Evolutionary conservation across 2,329 filamentous ascomycete genomes (phyloP), one percentile per base, ranked within the genome.

Genomic region (Monilinia polystroma): DNA sequence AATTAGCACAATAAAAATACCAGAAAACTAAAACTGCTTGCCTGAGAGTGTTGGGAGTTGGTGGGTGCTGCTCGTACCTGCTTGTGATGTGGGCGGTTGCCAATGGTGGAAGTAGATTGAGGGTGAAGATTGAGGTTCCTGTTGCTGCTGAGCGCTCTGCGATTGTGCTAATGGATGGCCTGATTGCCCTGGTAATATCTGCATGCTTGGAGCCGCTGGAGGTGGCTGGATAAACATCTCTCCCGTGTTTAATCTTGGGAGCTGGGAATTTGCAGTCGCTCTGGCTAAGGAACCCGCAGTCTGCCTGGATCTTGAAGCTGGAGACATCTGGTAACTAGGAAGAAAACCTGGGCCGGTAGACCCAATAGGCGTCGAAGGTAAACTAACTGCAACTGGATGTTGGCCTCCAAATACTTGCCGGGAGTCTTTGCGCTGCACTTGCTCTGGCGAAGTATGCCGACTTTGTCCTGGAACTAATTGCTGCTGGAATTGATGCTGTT

Each of bases 31-130:
- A 80, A 78, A 77, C 81, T 81, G 72, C 73, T 86, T 89, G 86
- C 89, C 88, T 80, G 90, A 89, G 75, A 91, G 89, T 69, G 90
- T 90, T 74, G 85, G 85, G 68, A 90, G 89, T 76, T 90, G 88
- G 73, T 87, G 86, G 67, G 84, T 82, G 76, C 82, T 80, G 70
- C 83, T 72, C 52, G 71, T 80, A 68, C 84, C 83, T 70, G 82
- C 81, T 78, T 90, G 84, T 70, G 87, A 85, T 29, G 83, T 85
- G 18, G 93, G 93, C 56, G 93, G 93, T 68, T 94, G 90, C 92
- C 93, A 97, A 76, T 96, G 92, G 75, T 96, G 92, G 77, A 97
- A 97, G 78, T 92, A 95, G 58, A 96, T 90, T 29, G 89, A 90
- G 0, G 90, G 87, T 52, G 90, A 91, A 23, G 87, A 84, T 57